Base-by-base conservation (phyloP, 179 eudicot species). In the Camellia oleifera region DNA sequence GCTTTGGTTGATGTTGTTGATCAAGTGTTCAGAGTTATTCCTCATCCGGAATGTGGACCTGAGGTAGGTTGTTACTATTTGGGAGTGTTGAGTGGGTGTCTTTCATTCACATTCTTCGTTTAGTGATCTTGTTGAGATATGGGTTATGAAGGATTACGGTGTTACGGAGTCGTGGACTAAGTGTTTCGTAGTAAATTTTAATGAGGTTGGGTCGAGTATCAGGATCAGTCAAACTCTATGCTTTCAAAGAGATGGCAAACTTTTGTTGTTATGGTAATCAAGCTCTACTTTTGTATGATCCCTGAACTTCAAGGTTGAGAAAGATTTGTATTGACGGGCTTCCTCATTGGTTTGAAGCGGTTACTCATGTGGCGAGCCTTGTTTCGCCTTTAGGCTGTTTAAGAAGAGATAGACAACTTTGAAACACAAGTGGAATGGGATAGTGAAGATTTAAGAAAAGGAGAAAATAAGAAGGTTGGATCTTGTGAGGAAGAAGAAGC, bases 201-300 rank as follows among this genome's bases (percentile, higher is more conserved):
- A 8, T 66, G 45, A 66, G 45, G 70, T 66, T 6, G 15, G 15
- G 45, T 66, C 17, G 70, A 66, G 32, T 66, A 66, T 26, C 70
- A 66, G 70, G 70, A 13, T 26, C 45, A 3, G 45, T 26, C 46
- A 13, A 12, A 66, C 70, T 9, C 0, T 66, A 7, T 66, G 70
- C 45, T 66, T 26, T 23, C 45, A 9, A 40, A 66, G 15, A 32
- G 45, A 66, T 40, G 70, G 70, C 3, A 66, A 66, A 13, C 70
- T 66, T 23, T 32, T 66, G 44, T 26, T 66, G 70, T n/a, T 66
- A 3, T 66, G 12, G 32, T 66, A 66, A 23, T 10, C 14, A 66
- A 11, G 70, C 44, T 66, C 70, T 66, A 14, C 4, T 66, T 7
- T 66, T 66, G 70, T 66, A 66, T 66, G 70, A 66, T 66, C 70